Percentiles rank a stretch among this genome's conserved stretches.
These are phyloP conservation scores for Eucalyptus regnans DNA, from an alignment of 345 rosid genomes.

Conservation along the genomic window DNA sequence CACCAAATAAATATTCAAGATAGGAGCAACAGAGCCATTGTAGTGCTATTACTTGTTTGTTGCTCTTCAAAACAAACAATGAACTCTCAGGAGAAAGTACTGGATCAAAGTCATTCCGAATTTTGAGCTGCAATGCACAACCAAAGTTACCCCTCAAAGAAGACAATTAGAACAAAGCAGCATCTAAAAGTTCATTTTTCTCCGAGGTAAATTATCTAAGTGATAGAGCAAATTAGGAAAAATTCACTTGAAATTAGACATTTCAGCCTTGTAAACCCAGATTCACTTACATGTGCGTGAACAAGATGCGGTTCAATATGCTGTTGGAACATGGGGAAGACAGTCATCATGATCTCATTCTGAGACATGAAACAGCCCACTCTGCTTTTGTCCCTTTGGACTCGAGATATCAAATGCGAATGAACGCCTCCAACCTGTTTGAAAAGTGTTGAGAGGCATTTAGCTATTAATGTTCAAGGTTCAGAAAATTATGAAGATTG, in stretches of 20 bases:
- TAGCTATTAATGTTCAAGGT: not conserved
- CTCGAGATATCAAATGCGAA: constrained; percentile 96
- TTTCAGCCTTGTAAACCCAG: not conserved
- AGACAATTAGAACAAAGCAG: not conserved
- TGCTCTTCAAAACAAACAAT: constrained; percentile 88
- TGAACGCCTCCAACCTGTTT: constrained; percentile 98
- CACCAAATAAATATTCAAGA: not conserved
- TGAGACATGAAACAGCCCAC: constrained; percentile 87
- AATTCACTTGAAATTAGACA: not conserved
- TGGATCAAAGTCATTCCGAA: constrained; percentile 99
- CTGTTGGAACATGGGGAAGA: constrained; percentile 99
- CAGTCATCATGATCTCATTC: constrained; percentile 96
- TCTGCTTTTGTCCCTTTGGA: constrained; percentile 96
- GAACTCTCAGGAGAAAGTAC: constrained; percentile 99
- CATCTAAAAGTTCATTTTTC: not conserved
- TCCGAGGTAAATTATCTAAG: not conserved
- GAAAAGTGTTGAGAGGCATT: not conserved
- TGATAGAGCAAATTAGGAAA: not conserved
- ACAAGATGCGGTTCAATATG: constrained; percentile 98
- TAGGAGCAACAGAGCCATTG: not conserved
- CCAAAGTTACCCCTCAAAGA: not conserved
- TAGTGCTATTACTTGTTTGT: constrained; percentile 58
- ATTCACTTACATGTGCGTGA: constrained; percentile 90
- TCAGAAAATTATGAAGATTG: not conserved
- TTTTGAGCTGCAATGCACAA: constrained; percentile 62